These are phyloP conservation scores for Metschnikowia drakensbergensis DNA, from an alignment of 805 yeast genomes.

Conservation along the genomic window DNA sequence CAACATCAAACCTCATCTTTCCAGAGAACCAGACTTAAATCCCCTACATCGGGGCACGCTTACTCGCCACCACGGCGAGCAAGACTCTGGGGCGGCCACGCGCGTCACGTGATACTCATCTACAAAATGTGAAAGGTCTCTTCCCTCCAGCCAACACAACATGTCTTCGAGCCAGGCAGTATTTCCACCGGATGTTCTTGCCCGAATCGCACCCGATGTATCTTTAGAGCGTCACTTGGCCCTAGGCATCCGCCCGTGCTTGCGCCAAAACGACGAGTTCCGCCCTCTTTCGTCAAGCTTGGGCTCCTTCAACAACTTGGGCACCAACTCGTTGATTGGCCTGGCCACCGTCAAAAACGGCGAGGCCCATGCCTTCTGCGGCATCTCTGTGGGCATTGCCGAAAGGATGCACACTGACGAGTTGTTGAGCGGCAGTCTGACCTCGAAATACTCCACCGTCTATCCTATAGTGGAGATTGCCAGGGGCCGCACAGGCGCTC, in stretches of 20 bases:
- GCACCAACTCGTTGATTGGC: slow-evolving; percentile 46
- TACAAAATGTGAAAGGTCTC: background rate
- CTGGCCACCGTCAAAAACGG: slow-evolving; percentile 70
- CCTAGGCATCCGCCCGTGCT: slow-evolving; percentile 70
- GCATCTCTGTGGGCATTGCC: slow-evolving; percentile 62
- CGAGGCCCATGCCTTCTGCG: slow-evolving; percentile 67
- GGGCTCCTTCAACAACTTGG: slow-evolving; percentile 36
- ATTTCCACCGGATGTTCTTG: slow-evolving; percentile 79
- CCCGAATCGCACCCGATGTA: slow-evolving; percentile 80
- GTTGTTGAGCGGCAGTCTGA: slow-evolving; percentile 20
- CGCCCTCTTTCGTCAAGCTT: slow-evolving; percentile 45
- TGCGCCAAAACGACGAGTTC: slow-evolving; percentile 70
- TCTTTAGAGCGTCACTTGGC: slow-evolving; percentile 76
- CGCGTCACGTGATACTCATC: slow-evolving; percentile 6
- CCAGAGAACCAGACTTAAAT: too few species aligned
- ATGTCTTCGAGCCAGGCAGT: slow-evolving; percentile 32
- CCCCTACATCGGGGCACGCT: too few species aligned
- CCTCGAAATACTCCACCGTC: slow-evolving; percentile 31
- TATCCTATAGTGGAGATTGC: slow-evolving; percentile 76
- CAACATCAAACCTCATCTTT: too few species aligned
- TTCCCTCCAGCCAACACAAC: background rate
- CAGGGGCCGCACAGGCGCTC: slow-evolving; percentile 74
- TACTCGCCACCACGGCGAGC: too few species aligned
- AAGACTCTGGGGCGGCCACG: background rate
- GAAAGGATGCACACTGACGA: slow-evolving; percentile 44